These are phyloP conservation scores for Bacidia rubella DNA, from an alignment of 495 filamentous ascomycete genomes.

Conservation along the genomic window DNA sequence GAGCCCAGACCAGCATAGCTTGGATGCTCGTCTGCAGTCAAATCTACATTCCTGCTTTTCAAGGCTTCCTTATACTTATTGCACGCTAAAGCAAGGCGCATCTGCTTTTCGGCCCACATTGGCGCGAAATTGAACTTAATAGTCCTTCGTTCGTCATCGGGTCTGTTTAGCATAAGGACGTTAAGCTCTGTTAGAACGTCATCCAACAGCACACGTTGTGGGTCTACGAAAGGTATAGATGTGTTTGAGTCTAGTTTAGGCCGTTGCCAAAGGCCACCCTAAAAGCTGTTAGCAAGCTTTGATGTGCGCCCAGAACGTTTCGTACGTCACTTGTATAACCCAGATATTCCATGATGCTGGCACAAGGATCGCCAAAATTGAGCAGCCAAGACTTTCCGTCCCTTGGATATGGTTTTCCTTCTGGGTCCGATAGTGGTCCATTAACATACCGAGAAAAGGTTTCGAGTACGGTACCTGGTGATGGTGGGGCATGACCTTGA, in stretches of 20 bases:
- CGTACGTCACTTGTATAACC: conserved; percentile 41
- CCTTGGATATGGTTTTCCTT: conserved; percentile 42
- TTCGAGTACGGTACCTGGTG: conserved; percentile 35
- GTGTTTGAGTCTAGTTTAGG: conserved; percentile 28
- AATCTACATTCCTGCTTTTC: conserved; percentile 16
- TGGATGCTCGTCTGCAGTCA: conserved; percentile 18
- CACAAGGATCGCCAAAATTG: conserved; percentile 52
- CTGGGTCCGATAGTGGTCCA: conserved; percentile 40
- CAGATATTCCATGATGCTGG: conserved; percentile 46
- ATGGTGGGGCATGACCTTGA: conserved; percentile 34
- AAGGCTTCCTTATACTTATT: conserved; percentile 1
- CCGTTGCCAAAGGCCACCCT: conserved; percentile 31
- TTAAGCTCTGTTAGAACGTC: conserved; percentile 40
- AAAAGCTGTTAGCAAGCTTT: background rate
- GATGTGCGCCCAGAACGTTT: background rate
- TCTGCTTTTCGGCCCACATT: conserved; percentile 23
- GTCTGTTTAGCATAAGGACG: conserved; percentile 31
- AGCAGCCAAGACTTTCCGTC: conserved; percentile 60
- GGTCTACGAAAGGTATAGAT: conserved; percentile 31
- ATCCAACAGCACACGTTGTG: conserved; percentile 36
- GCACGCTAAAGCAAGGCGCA: conserved; percentile 36
- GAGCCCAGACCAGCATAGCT: conserved; percentile 35
- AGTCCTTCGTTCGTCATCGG: conserved; percentile 31
- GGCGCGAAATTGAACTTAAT: conserved; percentile 23
- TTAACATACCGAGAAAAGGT: conserved; percentile 48